Evolutionary conservation across 2,329 filamentous ascomycete genomes (phyloP), one percentile per base, ranked within the genome.

Genomic region (Sclerotinia borealis): DNA sequence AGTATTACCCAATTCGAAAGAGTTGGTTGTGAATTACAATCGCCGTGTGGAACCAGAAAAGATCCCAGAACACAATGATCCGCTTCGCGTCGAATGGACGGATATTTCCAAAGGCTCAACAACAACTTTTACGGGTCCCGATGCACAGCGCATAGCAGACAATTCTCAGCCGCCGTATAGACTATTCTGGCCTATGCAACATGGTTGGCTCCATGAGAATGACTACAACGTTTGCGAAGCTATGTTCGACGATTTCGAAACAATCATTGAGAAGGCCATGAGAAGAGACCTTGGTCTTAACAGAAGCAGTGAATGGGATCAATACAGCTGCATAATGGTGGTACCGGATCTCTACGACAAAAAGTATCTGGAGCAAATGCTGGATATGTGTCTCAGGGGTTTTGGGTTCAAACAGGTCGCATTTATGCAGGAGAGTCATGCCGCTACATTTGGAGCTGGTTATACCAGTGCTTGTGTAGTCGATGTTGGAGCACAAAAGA

Each of bases 281-380:
- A 88, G 88, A 68, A 86, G 85, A n/a, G 92, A 98, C 72, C 81
- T 98, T 10, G 91, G 90, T 1, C 76, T 97, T 48, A 87, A 83
- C 34, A 87, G 85, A 67, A 90, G 90, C 71, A 90, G 88, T 70
- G 87, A 93, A 59, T 96, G 93, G 87, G 84, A 84, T 61, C 90
- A 96, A 74, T 98, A 97, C 77, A 95, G 91, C 71, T 97, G 92
- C 70, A 93, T 97, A n/a, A 92, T 98, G 72, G 88, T 99, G 67
- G 96, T 99, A 52, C 95, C 95, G 0, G 95, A 99, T 75, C 81
- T 99, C 11, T 99, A 98, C 77, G 95, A 99, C 78, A 96, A 96
- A 75, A 86, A 85, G 58, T 96, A 97, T 68, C 91, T 98, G 22
- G 91, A 92, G 56, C 87, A 90, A 73, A 80, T 96, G 11, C 80